Evolutionary conservation across 208 protist species (phyloP), one percentile per base, ranked within the genome.

Genomic region (Trypanosoma conorhini): DNA sequence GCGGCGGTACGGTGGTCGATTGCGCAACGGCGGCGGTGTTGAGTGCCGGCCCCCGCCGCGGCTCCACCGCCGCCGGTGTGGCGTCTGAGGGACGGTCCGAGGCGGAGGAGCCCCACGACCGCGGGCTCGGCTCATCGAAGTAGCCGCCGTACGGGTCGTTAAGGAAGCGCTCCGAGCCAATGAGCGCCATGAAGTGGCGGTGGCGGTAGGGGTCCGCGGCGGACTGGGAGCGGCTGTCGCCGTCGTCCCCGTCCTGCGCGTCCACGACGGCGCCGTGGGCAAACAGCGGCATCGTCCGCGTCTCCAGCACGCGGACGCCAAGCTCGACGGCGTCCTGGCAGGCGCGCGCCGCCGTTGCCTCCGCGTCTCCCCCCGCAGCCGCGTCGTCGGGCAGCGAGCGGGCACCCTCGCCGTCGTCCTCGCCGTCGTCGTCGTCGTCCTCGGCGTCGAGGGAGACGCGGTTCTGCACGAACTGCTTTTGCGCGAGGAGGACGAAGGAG

Each of bases 391-490:
- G 2, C 48, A 48, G 2, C 10, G 63, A 65, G 13, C 73, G 59
- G 44, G 60, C 76, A 5, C 54, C 40, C 44, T 79, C 61, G 8
- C 60, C 65, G 28, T 50, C n/a, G 50, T n/a, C 50, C 5, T 24
- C 1, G 50, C 50, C 19, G n/a, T 26, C 50, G 38, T 35, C 55
- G 19, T 59, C 28, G 38, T 9, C 30, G 31, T 59, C 55, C 5
- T 35, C 30, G n/a, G 78, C 82, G 15, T 85, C 83, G 5, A 67
- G 68, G 30, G 80, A 87, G 22, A 94, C 80, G 56, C 88, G 83
- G 50, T 89, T 87, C 70, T 94, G 88, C 24, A 94, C 81, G 77
- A 94, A 94, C 59, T 87, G 77, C 51, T 79, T 72, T 51, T 94
- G 83, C 8, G 88, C 81, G 0, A 94, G 68, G 26, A 91, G 70